Base-by-base conservation (phyloP, 495 filamentous ascomycete species). In the Articulospora tetracladia region DNA sequence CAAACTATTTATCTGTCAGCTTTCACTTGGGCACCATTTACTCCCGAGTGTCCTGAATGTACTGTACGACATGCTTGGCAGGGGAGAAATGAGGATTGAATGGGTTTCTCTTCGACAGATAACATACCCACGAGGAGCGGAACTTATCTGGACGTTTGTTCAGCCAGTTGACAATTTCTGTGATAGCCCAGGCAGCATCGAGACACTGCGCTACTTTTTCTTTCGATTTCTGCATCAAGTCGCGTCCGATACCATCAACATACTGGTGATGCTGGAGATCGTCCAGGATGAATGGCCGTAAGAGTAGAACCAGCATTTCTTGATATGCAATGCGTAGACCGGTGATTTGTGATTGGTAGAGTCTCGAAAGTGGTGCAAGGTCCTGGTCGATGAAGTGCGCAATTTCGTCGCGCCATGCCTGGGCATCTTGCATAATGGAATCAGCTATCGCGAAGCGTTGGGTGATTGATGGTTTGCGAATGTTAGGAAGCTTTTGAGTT, bases 251-350 rank as follows among this genome's bases (percentile, higher is more conserved):
- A 3, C 3, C 39, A 44, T 44, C 39, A 17, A 12, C 39, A 19
- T 44, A 44, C 39, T 44, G 39, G 17, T 44, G 39, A 3, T 19
- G 39, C 8, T 44, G 8, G n/a, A 44, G 52, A 24, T 78, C 73
- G 56, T 73, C 75, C n/a, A 83, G 64, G 25, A 86, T 71, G 26
- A 83, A 80, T 41, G 79, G 80, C n/a, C 83, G 76, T n/a, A 74
- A 79, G 10, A 78, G 70, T 30, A 85, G 76, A 32, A 86, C 84
- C 55, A 77, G 73, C 3, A 79, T 79, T 57, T 85, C 81, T 4
- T 71, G 73, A 59, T 80, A 77, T 13, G 82, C 76, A 22, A 85
- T 68, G 52, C 74, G 74, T 13, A 86, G 69, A n/a, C 83, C 75
- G 39, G 75, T 76, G 27, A 75, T 77, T 66, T 86, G 83, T 19